Conservation (phyloP, 169 alveolate species). For the Cryptosporidium baileyi region DNA sequence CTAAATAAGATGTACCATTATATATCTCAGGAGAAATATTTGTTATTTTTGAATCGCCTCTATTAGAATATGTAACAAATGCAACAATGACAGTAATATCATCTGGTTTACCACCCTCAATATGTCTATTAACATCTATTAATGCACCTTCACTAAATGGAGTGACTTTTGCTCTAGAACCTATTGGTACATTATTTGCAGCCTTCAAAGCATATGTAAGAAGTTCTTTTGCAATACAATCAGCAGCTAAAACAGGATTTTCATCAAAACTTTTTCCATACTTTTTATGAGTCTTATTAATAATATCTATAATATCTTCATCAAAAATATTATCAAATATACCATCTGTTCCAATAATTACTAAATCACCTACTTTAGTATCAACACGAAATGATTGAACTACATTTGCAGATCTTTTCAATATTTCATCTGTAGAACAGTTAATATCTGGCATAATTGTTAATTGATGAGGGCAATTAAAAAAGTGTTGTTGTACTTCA, state of each 20-base stretch:
- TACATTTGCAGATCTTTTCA: conserved; percentile 71
- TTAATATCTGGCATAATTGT: conserved; percentile 79
- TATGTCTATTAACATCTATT: conserved; percentile 72
- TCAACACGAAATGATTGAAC: conserved; percentile 74
- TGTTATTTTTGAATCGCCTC: background rate
- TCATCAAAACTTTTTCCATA: conserved; percentile 5
- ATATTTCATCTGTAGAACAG: conserved; percentile 71
- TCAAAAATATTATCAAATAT: conserved; percentile 82
- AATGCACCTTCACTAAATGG: conserved; percentile 75
- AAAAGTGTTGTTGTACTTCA: conserved; percentile 79
- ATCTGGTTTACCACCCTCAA: conserved; percentile 79
- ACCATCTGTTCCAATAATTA: conserved; percentile 84
- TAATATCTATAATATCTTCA: conserved; percentile 78
- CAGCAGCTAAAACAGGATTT: conserved; percentile 43
- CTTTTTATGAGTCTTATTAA: conserved; percentile 67
- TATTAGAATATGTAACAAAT: conserved; percentile 59
- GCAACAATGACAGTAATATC: conserved; percentile 79
- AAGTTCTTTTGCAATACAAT: conserved; percentile 39
- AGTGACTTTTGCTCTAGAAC: conserved; percentile 65
- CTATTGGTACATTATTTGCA: conserved; percentile 27
- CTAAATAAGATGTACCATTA: conserved; percentile 45
- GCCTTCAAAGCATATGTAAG: conserved; percentile 52
- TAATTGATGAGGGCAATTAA: conserved; percentile 82
- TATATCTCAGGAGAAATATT: conserved; percentile 52
- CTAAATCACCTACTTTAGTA: conserved; percentile 78